Percentiles rank a stretch among this genome's conserved stretches.
phyloP scores from a whole-genome alignment of 2,329 filamentous ascomycete genomes.

The Magnaporthiopsis incrustans region DNA sequence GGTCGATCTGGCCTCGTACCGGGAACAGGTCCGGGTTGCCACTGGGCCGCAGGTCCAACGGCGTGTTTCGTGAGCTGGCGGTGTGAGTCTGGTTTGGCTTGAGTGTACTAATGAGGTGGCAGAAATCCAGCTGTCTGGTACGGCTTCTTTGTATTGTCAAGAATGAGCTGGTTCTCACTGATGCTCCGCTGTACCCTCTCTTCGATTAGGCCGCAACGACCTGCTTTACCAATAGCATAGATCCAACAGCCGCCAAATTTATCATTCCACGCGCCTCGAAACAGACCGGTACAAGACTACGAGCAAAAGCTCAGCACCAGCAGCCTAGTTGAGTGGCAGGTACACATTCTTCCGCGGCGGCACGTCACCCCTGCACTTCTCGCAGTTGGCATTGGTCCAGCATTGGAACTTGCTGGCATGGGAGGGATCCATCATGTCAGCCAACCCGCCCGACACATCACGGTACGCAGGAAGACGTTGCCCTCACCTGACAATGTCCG shows the following conservation, averaged over 20 bases:
- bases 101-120: no score
- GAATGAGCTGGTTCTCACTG: no score
- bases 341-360: neutral
- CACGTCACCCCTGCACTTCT: neutral
- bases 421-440: neutral
- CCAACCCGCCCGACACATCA: neutral
- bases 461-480: neutral
- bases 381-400: conserved; percentile 2
- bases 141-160: no score
- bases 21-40: conserved; percentile 11
- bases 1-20: conserved; percentile 22
- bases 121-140: no score
- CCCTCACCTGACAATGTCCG: neutral
- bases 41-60: neutral
- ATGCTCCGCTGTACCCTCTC: no score
- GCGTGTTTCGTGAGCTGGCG: neutral
- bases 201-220: no score
- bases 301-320: no score
- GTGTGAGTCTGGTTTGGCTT: no score
- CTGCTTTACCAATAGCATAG: no score
- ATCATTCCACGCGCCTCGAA: no score
- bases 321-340: neutral
- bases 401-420: conserved; percentile 3
- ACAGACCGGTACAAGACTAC: no score
- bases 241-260: no score